Evolutionary conservation across 495 filamentous ascomycete species (phyloP).

Genomic region (Schizothecium vesticola): DNA sequence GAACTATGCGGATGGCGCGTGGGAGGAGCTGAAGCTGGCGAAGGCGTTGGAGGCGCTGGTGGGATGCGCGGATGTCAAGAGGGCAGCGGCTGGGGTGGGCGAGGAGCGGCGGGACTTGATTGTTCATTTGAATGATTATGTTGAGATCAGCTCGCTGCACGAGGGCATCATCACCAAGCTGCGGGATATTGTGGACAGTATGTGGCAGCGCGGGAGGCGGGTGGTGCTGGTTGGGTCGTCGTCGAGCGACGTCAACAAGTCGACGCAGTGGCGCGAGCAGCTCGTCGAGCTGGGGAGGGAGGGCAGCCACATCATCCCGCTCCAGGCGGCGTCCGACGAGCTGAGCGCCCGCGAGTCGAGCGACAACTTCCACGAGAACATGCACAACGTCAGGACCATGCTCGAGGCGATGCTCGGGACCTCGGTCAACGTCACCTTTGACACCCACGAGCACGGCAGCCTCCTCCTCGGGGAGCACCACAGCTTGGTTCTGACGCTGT

Average conservation of each 20-base stretch:
- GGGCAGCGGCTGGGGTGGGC: background rate
- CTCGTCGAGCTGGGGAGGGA: constrained; percentile 29
- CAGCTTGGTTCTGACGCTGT: constrained; percentile 4
- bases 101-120: constrained; percentile 39
- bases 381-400: constrained; percentile 37
- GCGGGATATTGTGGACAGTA: constrained; percentile 62
- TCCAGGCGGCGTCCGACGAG: constrained; percentile 19
- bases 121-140: constrained; percentile 75
- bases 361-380: constrained; percentile 36
- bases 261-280: constrained; percentile 27
- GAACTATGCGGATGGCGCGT: constrained; percentile 27
- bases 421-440: constrained; percentile 16
- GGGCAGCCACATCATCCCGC: constrained; percentile 27
- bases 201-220: constrained; percentile 61
- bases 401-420: constrained; percentile 23
- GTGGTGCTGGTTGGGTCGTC: constrained; percentile 72
- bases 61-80: constrained; percentile 24
- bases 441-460: constrained; percentile 12
- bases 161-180: constrained; percentile 61
- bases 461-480: constrained; percentile 7
- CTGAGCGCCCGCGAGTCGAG: constrained; percentile 15
- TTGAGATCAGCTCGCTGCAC: constrained; percentile 59
- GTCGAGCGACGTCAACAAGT: constrained; percentile 31
- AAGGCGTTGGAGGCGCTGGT: constrained; percentile 37
- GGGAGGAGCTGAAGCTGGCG: constrained; percentile 41